Percentiles rank a stretch among this genome's conserved stretches.
Evolutionary conservation across 2,329 filamentous ascomycete genomes (phyloP).

Genomic region (Lasiodiplodia sp.): DNA sequence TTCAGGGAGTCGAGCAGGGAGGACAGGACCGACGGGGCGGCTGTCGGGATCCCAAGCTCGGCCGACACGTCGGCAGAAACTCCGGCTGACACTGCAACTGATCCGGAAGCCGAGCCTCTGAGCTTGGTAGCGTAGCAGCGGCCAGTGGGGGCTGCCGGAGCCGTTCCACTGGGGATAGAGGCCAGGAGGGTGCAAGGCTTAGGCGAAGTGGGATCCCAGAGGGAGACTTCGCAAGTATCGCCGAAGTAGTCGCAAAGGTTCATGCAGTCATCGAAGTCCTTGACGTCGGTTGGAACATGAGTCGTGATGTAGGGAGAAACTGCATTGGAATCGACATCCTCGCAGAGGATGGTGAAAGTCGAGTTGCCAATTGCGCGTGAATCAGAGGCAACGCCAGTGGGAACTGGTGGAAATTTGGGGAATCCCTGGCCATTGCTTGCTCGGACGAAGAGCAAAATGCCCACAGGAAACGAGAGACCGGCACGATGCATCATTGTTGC

Average conservation of each 20-base stretch:
- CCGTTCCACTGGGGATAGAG: neutral
- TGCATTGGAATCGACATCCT: neutral
- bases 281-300: neutral
- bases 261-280: slow-evolving; percentile 19
- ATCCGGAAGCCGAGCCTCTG: neutral
- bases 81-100: neutral
- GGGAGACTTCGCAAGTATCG: slow-evolving; percentile 5
- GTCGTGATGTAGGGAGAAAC: slow-evolving; percentile 6
- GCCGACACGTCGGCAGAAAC: neutral
- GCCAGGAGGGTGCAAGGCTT: slow-evolving; percentile 8
- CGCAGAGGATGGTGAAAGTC: slow-evolving; percentile 13
- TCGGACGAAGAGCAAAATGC: slow-evolving; percentile 10
- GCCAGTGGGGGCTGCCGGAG: neutral
- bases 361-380: neutral
- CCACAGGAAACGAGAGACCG: neutral
- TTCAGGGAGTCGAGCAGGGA: neutral
- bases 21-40: neutral
- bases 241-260: neutral
- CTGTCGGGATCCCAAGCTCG: no score
- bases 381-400: neutral
- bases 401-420: neutral
- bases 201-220: slow-evolving; percentile 5
- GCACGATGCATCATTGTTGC: neutral
- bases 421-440: neutral
- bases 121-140: slow-evolving; percentile 12